Base-by-base conservation (phyloP, 768 basidiomycete species). In the Chalciporus chontae region DNA sequence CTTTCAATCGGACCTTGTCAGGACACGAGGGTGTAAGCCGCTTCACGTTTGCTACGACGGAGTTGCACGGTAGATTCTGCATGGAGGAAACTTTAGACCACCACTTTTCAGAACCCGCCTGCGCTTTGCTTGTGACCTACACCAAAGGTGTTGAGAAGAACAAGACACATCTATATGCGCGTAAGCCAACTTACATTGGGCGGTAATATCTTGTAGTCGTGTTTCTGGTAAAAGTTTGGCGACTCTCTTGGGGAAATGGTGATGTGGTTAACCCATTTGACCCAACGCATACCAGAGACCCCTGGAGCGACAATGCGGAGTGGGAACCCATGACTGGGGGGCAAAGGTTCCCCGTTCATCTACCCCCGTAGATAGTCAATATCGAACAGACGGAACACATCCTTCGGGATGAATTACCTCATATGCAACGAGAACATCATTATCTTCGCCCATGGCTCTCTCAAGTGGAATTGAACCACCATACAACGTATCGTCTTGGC, bases 211-310 rank as follows among this genome's bases (percentile, higher is more conserved):
- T 81, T 86, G 66, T 87, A 89, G 62, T 87, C 86, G 4, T 73
- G 74, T 62, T 85, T 83, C 54, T 87, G 84, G 59, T 85, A 87
- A 64, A 80, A 85, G 60, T 83, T 85, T 26, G 77, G 73, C 1
- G 83, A 84, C 66, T 87, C 84, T 7, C 49, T 29, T 3, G 46
- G 55, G 5, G 81, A 77, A 49, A 86, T 59, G 23, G 73, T 67
- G 57, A 87, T 80, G 0, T 71, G 78, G 57, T 85, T 81, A 0
- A 85, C 70, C 85, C 86, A 88, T 71, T 88, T 87, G 8, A 86
- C 84, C 83, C 84, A 85, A 10, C 85, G 78, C 26, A 83, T 85
- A 6, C 85, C 85, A 14, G 79, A 71, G 56, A 75, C 78, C 3
- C 86, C 85, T 0, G 86, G 86, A 1, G 81, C 81, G 36, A 87